Percentiles rank a stretch among this genome's conserved stretches.
These are phyloP conservation scores for Golubevia pallescens DNA, from an alignment of 1,284 basidiomycete species.

Conservation along the genomic window DNA sequence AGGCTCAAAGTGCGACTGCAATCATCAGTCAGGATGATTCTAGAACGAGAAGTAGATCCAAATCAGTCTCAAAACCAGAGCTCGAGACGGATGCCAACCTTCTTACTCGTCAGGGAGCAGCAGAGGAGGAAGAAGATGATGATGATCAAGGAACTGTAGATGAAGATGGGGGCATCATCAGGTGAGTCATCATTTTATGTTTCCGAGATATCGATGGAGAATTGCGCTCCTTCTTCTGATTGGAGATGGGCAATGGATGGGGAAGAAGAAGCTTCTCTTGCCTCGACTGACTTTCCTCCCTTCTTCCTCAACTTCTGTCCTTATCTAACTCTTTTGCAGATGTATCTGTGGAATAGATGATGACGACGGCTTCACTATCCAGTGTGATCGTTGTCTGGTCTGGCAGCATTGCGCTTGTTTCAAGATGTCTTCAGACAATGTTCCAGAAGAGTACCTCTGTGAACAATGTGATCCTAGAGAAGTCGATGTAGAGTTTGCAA, in stretches of 20 bases:
- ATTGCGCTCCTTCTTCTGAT: neutral
- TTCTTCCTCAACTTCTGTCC: neutral
- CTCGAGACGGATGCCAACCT: too few species aligned
- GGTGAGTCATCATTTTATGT: slow-evolving; percentile 1
- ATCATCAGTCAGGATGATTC: too few species aligned
- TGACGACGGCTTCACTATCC: slow-evolving; percentile 90
- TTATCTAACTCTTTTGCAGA: slow-evolving; percentile 64
- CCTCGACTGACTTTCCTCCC: neutral
- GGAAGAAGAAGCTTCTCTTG: neutral
- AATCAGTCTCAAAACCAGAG: too few species aligned
- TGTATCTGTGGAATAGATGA: slow-evolving; percentile 76
- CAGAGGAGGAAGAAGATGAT: slow-evolving; percentile 22
- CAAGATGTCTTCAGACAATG: slow-evolving; percentile 66
- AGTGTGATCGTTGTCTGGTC: slow-evolving; percentile 83
- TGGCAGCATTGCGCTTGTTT: slow-evolving; percentile 94
- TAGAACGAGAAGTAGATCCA: too few species aligned
- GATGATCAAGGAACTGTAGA: slow-evolving; percentile 48
- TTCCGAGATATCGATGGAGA: neutral
- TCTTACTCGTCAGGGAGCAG: neutral
- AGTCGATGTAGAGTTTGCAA: slow-evolving; percentile 51
- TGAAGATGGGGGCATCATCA: slow-evolving; percentile 47
- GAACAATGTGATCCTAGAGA: slow-evolving; percentile 64
- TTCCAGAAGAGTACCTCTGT: slow-evolving; percentile 73
- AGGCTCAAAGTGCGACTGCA: too few species aligned
- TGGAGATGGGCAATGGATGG: neutral